phyloP scores from a whole-genome alignment of 2,329 filamentous ascomycete genomes.

The Chaetomium globosum region DNA sequence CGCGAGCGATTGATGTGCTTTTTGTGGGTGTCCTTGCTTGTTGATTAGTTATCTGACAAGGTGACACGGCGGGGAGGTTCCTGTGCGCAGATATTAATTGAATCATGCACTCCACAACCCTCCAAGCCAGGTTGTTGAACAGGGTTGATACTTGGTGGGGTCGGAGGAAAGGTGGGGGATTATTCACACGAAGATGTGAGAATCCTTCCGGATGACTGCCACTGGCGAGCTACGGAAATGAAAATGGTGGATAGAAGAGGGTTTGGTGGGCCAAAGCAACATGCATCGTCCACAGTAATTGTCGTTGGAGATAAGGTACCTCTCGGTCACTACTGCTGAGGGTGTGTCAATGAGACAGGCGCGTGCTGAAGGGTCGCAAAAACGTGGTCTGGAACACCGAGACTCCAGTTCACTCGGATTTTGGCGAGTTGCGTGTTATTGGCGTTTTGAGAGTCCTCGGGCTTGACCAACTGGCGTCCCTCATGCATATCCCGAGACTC shows the following conservation, averaged over 20 bases:
- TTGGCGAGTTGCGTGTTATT: conserved; percentile 1
- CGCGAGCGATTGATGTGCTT: neutral
- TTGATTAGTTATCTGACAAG: neutral
- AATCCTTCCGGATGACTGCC: neutral
- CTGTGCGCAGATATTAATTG: conserved; percentile 7
- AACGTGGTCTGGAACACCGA: conserved; percentile 11
- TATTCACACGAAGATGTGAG: neutral
- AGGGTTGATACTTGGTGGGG: conserved; percentile 6
- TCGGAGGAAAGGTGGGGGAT: neutral
- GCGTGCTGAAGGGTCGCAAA: neutral
- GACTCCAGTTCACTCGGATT: neutral
- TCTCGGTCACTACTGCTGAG: neutral
- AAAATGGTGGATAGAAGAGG: neutral
- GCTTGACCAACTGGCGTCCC: too few relatives aligned
- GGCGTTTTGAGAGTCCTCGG: conserved; percentile 1
- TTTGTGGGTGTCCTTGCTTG: neutral
- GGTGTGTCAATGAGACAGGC: neutral
- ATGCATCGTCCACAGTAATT: neutral
- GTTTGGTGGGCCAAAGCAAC: neutral
- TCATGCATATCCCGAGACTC: too few relatives aligned
- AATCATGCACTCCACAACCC: conserved; percentile 15
- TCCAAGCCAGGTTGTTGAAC: neutral
- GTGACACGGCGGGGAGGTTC: conserved; percentile 6
- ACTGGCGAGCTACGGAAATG: neutral
- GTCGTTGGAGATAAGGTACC: neutral